phyloP scores from a whole-genome alignment of 192 early-diverging fungal species.

The Umbelopsis ramanniana region DNA sequence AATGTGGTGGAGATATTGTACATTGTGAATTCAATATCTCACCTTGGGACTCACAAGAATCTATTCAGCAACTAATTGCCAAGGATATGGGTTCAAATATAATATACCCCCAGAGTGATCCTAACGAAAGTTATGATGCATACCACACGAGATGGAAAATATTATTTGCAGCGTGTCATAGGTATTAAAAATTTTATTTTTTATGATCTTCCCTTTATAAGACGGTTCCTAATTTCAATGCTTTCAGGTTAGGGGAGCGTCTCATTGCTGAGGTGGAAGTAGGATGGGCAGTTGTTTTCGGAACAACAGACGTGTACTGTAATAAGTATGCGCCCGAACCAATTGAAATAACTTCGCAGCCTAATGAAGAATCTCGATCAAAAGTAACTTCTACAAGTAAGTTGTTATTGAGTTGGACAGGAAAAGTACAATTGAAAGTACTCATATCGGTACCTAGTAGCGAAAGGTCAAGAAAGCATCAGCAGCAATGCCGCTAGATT shows the following conservation, averaged over 20 bases:
- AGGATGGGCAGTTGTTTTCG: slow-evolving; percentile 11
- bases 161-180: not conserved
- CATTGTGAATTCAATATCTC: not conserved
- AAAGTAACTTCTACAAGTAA: not conserved
- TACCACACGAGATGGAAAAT: slow-evolving; percentile 2
- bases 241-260: slow-evolving; percentile 6
- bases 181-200: not conserved
- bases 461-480: not conserved
- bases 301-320: not conserved
- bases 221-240: not conserved
- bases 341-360: not conserved
- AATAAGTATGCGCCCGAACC: slow-evolving; percentile 3
- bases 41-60: slow-evolving; percentile 6
- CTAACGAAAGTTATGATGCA: slow-evolving; percentile 2
- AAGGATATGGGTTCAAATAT: not conserved
- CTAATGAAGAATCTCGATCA: not conserved
- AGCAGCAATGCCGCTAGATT: not conserved
- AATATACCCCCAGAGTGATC: not conserved
- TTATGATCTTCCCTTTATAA: too few relatives aligned
- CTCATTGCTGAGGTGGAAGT: not conserved
- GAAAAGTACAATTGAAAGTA: too few relatives aligned
- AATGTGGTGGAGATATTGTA: slow-evolving; percentile 4
- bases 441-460: too few relatives aligned
- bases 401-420: not conserved
- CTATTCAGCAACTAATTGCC: slow-evolving; percentile 5